phyloP scores from a whole-genome alignment of 23 red algal species.

The Gracilaria vermiculophylla region DNA sequence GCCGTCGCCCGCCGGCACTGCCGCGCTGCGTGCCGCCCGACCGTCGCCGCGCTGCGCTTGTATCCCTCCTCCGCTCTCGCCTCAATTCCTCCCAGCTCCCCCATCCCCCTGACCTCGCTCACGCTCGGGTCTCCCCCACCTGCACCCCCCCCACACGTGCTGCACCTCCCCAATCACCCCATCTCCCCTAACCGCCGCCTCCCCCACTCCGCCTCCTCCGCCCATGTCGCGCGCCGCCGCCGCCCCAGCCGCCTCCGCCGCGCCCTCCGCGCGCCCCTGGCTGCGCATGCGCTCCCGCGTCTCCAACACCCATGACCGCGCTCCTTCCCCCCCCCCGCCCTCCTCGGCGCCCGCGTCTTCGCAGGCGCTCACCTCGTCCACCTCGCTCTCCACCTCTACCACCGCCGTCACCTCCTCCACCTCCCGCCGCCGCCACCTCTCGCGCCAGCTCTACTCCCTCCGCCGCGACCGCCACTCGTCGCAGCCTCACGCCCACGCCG shows the following conservation, averaged over 20 bases:
- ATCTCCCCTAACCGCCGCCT: background rate
- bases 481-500: no score
- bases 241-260: background rate
- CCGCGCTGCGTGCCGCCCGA: background rate
- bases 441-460: background rate
- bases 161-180: background rate
- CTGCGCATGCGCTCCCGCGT: slow-evolving; percentile 46
- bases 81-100: no score
- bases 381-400: background rate
- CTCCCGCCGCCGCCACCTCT: background rate
- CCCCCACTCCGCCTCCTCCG: background rate
- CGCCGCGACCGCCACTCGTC: background rate
- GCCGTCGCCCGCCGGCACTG: background rate
- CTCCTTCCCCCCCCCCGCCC: background rate
- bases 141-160: no score
- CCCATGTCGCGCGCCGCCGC: background rate
- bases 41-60: background rate
- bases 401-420: background rate
- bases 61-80: no score
- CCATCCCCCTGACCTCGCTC: no score
- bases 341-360: background rate
- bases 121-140: no score
- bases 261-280: background rate
- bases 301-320: background rate
- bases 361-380: background rate